phyloP scores from a whole-genome alignment of 768 basidiomycete genomes.

The Trametes coccinea region DNA sequence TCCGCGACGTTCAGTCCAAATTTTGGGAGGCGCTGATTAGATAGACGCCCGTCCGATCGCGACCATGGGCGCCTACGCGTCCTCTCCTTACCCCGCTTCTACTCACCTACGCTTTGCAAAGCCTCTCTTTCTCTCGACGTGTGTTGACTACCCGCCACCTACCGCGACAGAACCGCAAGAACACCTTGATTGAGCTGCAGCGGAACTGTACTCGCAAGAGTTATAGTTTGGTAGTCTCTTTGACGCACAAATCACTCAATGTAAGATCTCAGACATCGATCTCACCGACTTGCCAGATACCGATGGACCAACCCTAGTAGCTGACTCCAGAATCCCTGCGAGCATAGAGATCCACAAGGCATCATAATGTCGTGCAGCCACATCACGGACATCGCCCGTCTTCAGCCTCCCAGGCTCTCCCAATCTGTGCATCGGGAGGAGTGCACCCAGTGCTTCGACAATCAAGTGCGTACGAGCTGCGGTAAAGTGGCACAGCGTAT shows the following conservation, averaged over 20 bases:
- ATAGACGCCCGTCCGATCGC: slow-evolving; percentile 13
- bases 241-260: not conserved
- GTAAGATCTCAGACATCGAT: slow-evolving; percentile 11
- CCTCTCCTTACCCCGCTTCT: not conserved
- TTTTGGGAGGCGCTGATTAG: slow-evolving; percentile 9
- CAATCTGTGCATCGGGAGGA: slow-evolving; percentile 88
- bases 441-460: slow-evolving; percentile 97
- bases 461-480: slow-evolving; percentile 57
- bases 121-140: too few relatives aligned
- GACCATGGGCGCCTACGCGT: slow-evolving; percentile 6
- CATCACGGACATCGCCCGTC: slow-evolving; percentile 45
- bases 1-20: not conserved
- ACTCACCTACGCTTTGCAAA: not conserved
- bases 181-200: not conserved
- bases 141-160: not conserved
- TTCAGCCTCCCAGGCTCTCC: slow-evolving; percentile 60
- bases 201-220: too few relatives aligned
- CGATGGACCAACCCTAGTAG: not conserved
- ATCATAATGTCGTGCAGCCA: slow-evolving; percentile 49
- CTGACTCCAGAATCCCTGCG: too few relatives aligned
- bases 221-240: too few relatives aligned
- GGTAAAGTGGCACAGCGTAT: not conserved
- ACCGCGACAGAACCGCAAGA: not conserved
- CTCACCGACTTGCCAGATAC: not conserved
- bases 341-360: too few relatives aligned